Base-by-base conservation (phyloP, 805 yeast genomes). In the Candida golubevii region DNA sequence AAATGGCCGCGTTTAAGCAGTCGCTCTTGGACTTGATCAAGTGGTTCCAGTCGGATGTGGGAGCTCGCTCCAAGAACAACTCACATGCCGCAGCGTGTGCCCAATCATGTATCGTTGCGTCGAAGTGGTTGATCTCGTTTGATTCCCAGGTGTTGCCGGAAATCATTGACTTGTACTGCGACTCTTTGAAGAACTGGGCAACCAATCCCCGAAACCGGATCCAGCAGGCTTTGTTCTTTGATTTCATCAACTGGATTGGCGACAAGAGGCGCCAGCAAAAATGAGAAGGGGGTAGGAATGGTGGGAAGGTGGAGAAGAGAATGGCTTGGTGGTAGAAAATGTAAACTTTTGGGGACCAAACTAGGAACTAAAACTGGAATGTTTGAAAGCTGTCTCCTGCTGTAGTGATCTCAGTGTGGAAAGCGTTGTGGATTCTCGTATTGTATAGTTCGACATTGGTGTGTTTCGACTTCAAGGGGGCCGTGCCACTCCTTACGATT, bases 211-310 rank as follows among this genome's bases (percentile, higher is more conserved):
- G 67, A 38, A 69, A 77, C 51, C 78, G 75, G 51, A 62, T 78
- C 18, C 74, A 75, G 15, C 69, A 83, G 8, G 67, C 77, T 10
- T 59, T 86, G 56, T 88, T 85, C 59, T 75, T 80, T 51, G 97
- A 89, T 55, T 79, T 88, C 49, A 75, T 85, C 57, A 88, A 88
- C 65, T 90, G 93, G 90, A 59, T 85, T 36, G 74, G 40, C 31
- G 43, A 52, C 12, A 54, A 52, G 41, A 42, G 53, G 29, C 15
- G 23, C 39, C 26, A 42, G 12, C 34, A 30, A 35, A 18, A 18
- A 18, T 18, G 23, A 18, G 23, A 18, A 5, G 23, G 5, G 23
- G n/a, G n/a, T n/a, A n/a, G n/a, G n/a, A n/a, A n/a, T n/a, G n/a
- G n/a, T n/a, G n/a, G n/a, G 23, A 18, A 18, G 23, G 23, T 18